Conservation (phyloP, 176 grass and related monocot species). For the Dendrocalamus sinicus region DNA sequence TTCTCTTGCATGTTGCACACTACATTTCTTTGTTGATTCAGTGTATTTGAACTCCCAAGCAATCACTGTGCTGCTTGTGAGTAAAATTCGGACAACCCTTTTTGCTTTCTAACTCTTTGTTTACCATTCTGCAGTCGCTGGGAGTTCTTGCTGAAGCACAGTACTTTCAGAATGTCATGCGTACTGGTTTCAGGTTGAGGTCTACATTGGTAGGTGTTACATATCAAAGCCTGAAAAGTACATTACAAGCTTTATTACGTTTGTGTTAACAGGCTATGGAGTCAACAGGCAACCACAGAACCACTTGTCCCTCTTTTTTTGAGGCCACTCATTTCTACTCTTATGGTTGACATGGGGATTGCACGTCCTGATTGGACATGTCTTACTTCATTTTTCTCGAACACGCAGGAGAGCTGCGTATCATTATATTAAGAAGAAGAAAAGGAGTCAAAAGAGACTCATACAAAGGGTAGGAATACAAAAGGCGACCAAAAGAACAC, state of each 20-base stretch:
- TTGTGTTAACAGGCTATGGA: slow-evolving; percentile 16
- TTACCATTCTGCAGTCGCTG: slow-evolving; percentile 57
- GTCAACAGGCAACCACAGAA: slow-evolving; percentile 1
- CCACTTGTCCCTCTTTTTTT: slow-evolving; percentile 15
- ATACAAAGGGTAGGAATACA: too few species aligned
- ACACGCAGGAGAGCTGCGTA: too few species aligned
- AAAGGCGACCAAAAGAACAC: too few species aligned
- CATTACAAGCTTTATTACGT: slow-evolving; percentile 32
- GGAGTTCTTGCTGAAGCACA: slow-evolving; percentile 96
- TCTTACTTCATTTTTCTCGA: slow-evolving; percentile 19
- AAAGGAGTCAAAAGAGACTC: too few species aligned
- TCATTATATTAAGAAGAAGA: too few species aligned
- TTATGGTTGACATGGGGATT: slow-evolving; percentile 2
- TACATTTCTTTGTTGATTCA: slow-evolving; percentile 22
- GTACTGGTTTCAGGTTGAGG: slow-evolving; percentile 88
- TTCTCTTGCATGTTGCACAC: slow-evolving; percentile 28
- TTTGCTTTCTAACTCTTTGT: slow-evolving; percentile 17
- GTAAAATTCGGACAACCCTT: neutral
- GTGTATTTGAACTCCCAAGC: slow-evolving; percentile 32
- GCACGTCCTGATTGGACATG: slow-evolving; percentile 21
- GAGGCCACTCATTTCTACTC: slow-evolving; percentile 16
- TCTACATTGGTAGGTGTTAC: slow-evolving; percentile 83
- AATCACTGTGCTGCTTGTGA: slow-evolving; percentile 7
- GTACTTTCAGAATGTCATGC: slow-evolving; percentile 99
- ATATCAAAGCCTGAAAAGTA: slow-evolving; percentile 26